phyloP scores from a whole-genome alignment of 208 protist species.

The Balamuthia mandrillaris region DNA sequence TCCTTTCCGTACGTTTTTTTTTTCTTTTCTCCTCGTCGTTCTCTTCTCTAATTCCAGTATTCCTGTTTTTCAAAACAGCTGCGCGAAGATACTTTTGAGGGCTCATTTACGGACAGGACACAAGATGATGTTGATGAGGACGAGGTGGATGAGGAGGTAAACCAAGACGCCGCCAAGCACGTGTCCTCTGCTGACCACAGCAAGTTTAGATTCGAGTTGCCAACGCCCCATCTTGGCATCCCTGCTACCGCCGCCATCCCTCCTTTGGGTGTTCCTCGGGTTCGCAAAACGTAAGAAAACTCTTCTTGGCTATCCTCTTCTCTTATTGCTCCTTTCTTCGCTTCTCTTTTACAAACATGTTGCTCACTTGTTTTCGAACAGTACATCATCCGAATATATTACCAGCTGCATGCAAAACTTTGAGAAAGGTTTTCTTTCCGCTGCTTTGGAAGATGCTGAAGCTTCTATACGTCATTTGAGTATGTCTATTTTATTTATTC shows the following conservation, averaged over 20 bases:
- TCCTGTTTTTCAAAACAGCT: no score
- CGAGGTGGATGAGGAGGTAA: background rate
- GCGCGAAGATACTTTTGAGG: no score
- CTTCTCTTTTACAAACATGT: background rate
- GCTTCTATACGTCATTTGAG: background rate
- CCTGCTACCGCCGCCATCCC: no score
- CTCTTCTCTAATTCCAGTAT: no score
- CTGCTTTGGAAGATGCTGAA: slow-evolving; percentile 9
- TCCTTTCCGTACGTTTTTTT: no score
- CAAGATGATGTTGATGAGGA: background rate
- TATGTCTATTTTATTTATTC: background rate
- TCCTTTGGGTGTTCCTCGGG: no score
- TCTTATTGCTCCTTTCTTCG: background rate
- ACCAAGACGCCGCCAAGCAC: background rate
- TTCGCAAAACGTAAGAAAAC: background rate
- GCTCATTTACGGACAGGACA: no score
- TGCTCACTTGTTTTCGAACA: no score
- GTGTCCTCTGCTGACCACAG: background rate
- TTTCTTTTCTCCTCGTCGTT: no score
- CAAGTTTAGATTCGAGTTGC: background rate
- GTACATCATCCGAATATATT: background rate
- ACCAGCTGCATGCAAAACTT: background rate
- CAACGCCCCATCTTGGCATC: background rate
- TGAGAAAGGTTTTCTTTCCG: background rate
- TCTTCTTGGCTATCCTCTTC: background rate